Evolutionary conservation across 495 filamentous ascomycete species (phyloP), one percentile per base, ranked within the genome.

Genomic region (Pyrenopolyporus hunteri): DNA sequence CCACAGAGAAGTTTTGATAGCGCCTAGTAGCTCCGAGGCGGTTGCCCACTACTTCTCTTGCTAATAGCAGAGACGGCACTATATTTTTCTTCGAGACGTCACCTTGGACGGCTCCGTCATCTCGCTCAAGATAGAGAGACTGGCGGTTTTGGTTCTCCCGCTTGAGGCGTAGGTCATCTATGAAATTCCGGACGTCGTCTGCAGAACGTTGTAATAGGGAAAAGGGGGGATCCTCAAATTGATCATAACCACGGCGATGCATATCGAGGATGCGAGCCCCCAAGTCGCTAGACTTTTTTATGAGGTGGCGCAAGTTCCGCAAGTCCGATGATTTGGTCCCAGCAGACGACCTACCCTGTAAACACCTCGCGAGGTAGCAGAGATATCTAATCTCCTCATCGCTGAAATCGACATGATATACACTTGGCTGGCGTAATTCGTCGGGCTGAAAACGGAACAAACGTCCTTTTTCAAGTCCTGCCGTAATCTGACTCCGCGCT

Each of bases 321-420:
- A 51, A 11, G 17, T 23, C 49, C 4, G 59, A 57, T 31, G 59
- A 53, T 7, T 29, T 4, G 2, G 40, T n/a, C 9, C 48, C 35
- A 3, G 35, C 16, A 9, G 37, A 6, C 2, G 22, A 43, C 23
- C 23, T 62, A 17, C 63, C 60, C 29, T 57, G 54, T 11, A 67
- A 40, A 10, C 13, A 49, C 22, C 69, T 62, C 5, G 63, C 66
- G n/a, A 59, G 20, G 4, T 61, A 40, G 14, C 46, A 64, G 17
- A 79, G 66, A 44, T 73, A 71, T 19, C 46, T 66, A 2, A 67
- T 59, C 66, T 90, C 86, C 55, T 82, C 79, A 23, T 74, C 46
- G 44, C 75, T 78, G 23, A 81, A 78, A 57, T 79, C 78, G 6
- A 81, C 73, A 37, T 81, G 78, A 17, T 76, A 68, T 3, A 68